phyloP scores from a whole-genome alignment of 2,329 filamentous ascomycete species.

The Xylaria polymorpha region DNA sequence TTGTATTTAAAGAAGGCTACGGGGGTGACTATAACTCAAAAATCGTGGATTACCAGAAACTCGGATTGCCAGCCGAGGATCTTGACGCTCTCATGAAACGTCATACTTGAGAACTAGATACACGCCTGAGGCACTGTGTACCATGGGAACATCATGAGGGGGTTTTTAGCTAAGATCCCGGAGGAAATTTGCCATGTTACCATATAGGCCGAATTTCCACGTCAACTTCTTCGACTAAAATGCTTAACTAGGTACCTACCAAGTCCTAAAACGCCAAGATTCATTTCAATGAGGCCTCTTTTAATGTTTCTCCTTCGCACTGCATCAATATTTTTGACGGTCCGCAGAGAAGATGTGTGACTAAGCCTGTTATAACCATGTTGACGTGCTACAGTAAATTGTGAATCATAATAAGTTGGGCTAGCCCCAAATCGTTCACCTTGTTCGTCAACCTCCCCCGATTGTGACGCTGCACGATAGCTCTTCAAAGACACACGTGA shows the following conservation, averaged over 20 bases:
- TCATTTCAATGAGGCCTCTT: neutral
- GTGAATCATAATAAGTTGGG: no score
- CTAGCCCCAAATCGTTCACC: neutral
- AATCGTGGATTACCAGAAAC: conserved; percentile 43
- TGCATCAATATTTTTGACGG: neutral
- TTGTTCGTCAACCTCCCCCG: no score
- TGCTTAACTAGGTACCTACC: neutral
- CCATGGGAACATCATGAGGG: neutral
- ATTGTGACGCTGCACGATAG: no score
- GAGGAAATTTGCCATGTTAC: no score
- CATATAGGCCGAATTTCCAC: neutral
- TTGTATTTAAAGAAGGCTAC: conserved; percentile 48
- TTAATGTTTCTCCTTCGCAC: neutral
- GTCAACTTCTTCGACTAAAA: neutral
- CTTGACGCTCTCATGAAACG: conserved; percentile 46
- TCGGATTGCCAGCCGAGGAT: conserved; percentile 48
- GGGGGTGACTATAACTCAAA: conserved; percentile 51
- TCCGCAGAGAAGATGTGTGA: neutral
- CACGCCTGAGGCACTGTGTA: neutral
- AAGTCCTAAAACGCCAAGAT: neutral
- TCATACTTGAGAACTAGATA: conserved; percentile 21
- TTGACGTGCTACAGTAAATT: no score
- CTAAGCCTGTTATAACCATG: neutral
- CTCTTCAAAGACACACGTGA: no score
- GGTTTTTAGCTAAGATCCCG: neutral